Evolutionary conservation across 805 yeast species (phyloP), one percentile per base, ranked within the genome.

Genomic region (Hanseniaspora taiwanica): DNA sequence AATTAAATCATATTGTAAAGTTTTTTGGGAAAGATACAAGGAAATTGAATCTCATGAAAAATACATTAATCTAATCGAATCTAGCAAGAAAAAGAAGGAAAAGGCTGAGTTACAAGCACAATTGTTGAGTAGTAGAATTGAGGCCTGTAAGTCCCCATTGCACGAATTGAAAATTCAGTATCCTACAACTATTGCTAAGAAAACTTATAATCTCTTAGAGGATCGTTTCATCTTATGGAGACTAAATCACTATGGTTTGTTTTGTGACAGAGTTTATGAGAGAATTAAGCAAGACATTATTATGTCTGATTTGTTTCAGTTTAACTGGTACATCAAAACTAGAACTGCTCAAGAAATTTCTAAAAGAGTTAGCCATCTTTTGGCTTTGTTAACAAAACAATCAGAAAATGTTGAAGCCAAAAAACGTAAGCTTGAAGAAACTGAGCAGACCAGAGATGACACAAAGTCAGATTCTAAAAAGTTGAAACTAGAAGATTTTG

Each of bases 111-210:
- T 66, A 32, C 89, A 81, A 52, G 74, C 76, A 44, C 65, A 62
- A 38, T 59, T 78, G 8, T 60, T 81, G 27, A 66, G 65, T 2
- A 59, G 56, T 24, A 80, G 80, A 48, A 59, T 81, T 47, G 66
- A 66, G 36, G 70, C 66, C 40, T 63, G 68, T 33, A 63, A 64
- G n/a, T 72, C 69, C 42, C 86, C 87, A 1, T 54, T 80, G 18
- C 75, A 75, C 35, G 76, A 78, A 34, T 59, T 82, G 56, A 60
- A 59, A 3, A 76, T 82, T 19, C 80, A 73, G 40, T 82, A 80
- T 44, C 89, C 91, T 0, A 87, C 87, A n/a, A 81, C 81, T 53
- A 81, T 80, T 54, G 80, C 91, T 10, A 80, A 81, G 51, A 63
- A 86, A 48, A 68, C 80, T 7, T 82, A 79, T 50, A 74, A 82